Evolutionary conservation across 1,139 yeast genomes (phyloP).

Genomic region (Debaryomycetaceae sp.): DNA sequence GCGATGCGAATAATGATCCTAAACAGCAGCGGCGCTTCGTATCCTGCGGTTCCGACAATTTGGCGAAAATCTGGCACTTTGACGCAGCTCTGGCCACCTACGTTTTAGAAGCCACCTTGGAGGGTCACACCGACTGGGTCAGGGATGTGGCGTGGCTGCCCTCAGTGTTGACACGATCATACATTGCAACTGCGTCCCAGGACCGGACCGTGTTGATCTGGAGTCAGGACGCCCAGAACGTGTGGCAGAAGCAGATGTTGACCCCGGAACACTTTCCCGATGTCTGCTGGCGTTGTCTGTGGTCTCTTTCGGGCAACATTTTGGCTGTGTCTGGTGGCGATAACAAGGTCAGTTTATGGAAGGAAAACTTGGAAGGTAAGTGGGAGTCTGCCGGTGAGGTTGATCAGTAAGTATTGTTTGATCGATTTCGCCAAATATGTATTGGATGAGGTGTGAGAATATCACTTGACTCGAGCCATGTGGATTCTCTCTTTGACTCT

Average conservation of each 20-base stretch:
- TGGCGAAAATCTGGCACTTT: conserved; percentile 83
- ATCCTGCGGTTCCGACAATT: conserved; percentile 91
- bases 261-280: conserved; percentile 83
- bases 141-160: conserved; percentile 99
- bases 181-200: conserved; percentile 97
- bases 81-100: conserved; percentile 49
- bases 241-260: conserved; percentile 74
- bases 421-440: too few relatives aligned
- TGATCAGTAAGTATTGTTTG: conserved; percentile 70
- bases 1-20: conserved; percentile 20
- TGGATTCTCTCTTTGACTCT: too few relatives aligned
- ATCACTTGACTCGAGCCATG: too few relatives aligned
- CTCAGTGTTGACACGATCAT: conserved; percentile 71
- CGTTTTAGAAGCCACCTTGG: conserved; percentile 62
- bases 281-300: conserved; percentile 96
- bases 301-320: conserved; percentile 94
- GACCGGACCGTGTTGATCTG: conserved; percentile 91
- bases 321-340: conserved; percentile 96
- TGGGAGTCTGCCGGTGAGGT: conserved; percentile 98
- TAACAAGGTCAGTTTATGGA: conserved; percentile 92
- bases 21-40: conserved; percentile 52
- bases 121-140: conserved; percentile 96
- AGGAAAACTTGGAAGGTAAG: conserved; percentile 83
- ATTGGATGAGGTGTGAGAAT: too few relatives aligned
- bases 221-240: conserved; percentile 61